These are phyloP conservation scores for Colletotrichum tamarilloi DNA, from an alignment of 2,329 filamentous ascomycete genomes.

Conservation along the genomic window DNA sequence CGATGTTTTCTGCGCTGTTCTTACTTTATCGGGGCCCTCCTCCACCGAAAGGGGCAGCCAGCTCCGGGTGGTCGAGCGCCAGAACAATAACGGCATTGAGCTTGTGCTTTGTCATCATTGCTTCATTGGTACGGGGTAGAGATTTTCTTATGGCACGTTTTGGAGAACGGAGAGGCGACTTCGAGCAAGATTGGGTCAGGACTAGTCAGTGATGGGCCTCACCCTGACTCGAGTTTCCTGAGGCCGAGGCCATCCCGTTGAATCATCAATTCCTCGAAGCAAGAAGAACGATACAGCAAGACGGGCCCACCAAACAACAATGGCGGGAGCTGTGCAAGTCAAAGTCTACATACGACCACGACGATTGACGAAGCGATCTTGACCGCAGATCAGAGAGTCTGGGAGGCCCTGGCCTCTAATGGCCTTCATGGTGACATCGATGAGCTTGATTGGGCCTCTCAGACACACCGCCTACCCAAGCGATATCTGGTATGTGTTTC, in stretches of 20 bases:
- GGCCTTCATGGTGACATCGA: not conserved
- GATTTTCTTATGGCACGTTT: constrained; percentile 10
- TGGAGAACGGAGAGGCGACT: not conserved
- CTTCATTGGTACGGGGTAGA: constrained; percentile 10
- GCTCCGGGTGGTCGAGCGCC: not conserved
- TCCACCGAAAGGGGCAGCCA: constrained; percentile 16
- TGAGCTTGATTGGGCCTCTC: not conserved
- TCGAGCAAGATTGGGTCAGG: not conserved
- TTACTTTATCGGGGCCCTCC: not conserved
- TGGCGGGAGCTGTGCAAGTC: not conserved
- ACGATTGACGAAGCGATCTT: not conserved
- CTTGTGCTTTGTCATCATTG: constrained; percentile 29
- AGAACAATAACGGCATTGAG: not conserved
- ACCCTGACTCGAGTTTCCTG: constrained; percentile 26
- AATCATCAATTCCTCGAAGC: not conserved
- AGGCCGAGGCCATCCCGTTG: not conserved
- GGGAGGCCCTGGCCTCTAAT: not conserved
- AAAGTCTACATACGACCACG: not conserved
- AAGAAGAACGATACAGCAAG: not conserved
- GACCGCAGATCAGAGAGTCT: not conserved
- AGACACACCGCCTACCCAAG: not conserved
- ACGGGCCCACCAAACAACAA: not conserved
- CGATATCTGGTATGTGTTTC: not conserved
- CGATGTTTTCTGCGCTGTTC: not conserved
- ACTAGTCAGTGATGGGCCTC: constrained; percentile 7